Evolutionary conservation across 225 moss, liverwort and hornwort species (phyloP), one percentile per base, ranked within the genome.

Genomic region (Lunularia cruciata): DNA sequence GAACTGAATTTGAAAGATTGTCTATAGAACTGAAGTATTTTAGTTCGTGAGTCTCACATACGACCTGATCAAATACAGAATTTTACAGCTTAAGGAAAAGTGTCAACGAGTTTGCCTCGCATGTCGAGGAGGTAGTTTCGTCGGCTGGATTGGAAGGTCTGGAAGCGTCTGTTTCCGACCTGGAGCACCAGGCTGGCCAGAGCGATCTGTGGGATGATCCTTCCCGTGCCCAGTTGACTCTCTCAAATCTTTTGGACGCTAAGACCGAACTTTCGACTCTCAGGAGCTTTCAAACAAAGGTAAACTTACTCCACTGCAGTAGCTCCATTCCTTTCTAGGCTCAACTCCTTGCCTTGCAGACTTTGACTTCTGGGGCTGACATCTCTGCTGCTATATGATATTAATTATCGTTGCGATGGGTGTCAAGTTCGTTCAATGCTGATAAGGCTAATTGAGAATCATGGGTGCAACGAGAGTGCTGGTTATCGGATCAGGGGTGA

Each of bases 191-290:
- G 61, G 80, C 89, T 18, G 78, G 91, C 22, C 83, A 89, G 65
- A 79, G 82, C 70, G 72, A 80, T 73, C 83, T 93, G 30, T 99
- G 98, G 98, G 93, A 93, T 49, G 93, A 93, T 75, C 88, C 89
- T 57, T 75, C 63, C 25, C 63, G 78, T 31, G 98, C 98, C 46
- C 98, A 99, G 81, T 80, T 57, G n/a, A 84, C 82, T 25, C 70
- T 93, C 18, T 89, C 88, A 1, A 84, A 78, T 36, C 83, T 99
- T 28, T 81, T 87, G 30, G 93, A 91, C 65, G 78, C 80, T 20
- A 99, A 91, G 52, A 86, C 79, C 57, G 85, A 87, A 66, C 64
- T 99, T 33, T 40, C 72, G 3, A 81, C 89, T 65, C 80, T 99
- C 65, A 83, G 86, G 66, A 84, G 80, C 39, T 91, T 99, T 64